A percentile compares a stretch with the other conserved stretches of the same genome.
These are phyloP conservation scores for Paramecium pentaurelia DNA, from an alignment of 73 alveolate species.

Conservation along the genomic window DNA sequence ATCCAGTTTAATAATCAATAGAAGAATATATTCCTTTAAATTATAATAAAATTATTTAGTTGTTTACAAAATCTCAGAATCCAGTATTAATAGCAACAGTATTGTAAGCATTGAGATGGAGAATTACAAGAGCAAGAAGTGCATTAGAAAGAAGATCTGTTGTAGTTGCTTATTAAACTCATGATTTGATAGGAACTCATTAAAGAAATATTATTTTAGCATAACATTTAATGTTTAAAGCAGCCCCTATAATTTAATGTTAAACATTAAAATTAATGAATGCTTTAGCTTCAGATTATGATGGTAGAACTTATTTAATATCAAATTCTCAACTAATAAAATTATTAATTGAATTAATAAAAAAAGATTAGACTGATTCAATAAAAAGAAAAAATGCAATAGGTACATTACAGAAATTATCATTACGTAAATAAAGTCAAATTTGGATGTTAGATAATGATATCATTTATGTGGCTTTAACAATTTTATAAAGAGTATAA, in stretches of 20 bases:
- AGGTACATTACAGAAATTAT: constrained; percentile 93
- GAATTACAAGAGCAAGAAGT: constrained; percentile 82
- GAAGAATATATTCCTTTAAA: constrained; percentile 62
- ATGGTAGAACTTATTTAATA: constrained; percentile 93
- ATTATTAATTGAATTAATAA: constrained; percentile 78
- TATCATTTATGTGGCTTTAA: constrained; percentile 93
- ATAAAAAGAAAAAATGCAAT: constrained; percentile 88
- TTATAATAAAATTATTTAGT: constrained; percentile 65
- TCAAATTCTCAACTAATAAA: constrained; percentile 86
- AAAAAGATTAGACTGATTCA: constrained; percentile 86
- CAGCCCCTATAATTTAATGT: constrained; percentile 18
- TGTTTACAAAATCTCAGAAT: constrained; percentile 65
- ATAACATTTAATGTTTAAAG: constrained; percentile 13
- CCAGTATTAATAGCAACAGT: constrained; percentile 71
- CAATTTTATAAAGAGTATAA: constrained; percentile 66
- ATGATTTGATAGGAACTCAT: constrained; percentile 74
- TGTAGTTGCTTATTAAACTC: constrained; percentile 68
- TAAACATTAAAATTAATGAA: constrained; percentile 88
- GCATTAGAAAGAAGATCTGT: constrained; percentile 73
- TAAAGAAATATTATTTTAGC: constrained; percentile 28
- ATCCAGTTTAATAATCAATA: background rate
- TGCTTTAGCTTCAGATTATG: constrained; percentile 89
- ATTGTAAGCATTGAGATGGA: constrained; percentile 84
- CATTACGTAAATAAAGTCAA: constrained; percentile 92
- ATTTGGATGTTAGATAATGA: constrained; percentile 91